Evolutionary conservation across 192 early-diverging fungal species (phyloP).

Genomic region (Podila horticola): DNA sequence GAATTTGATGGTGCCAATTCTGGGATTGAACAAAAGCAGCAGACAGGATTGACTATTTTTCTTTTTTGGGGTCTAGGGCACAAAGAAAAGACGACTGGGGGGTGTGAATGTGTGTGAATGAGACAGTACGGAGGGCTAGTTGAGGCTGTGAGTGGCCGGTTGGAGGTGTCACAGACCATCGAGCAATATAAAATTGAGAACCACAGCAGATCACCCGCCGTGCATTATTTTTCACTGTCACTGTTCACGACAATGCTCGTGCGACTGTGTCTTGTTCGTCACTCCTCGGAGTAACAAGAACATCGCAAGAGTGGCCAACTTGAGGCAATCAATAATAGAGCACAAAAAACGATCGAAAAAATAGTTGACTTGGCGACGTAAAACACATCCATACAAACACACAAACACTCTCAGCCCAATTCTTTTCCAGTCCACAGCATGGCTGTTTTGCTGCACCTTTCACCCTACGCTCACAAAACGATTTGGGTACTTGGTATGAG

Average conservation of each 20-base stretch:
- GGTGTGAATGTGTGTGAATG: no score
- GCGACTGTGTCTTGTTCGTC: not conserved
- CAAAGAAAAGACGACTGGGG: no score
- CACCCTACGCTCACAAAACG: no score
- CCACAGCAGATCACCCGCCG: not conserved
- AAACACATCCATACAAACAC: not conserved
- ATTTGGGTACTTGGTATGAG: no score
- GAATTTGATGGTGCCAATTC: no score
- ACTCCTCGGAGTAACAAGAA: not conserved
- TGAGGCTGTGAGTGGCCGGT: not conserved
- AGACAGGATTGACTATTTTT: no score
- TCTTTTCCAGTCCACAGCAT: no score
- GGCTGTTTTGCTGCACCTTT: no score
- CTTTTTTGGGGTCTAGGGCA: no score
- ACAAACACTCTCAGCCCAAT: not conserved
- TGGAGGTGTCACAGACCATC: constrained; percentile 4
- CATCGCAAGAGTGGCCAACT: no score
- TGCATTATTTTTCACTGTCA: not conserved
- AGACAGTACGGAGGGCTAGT: not conserved
- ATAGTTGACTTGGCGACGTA: no score
- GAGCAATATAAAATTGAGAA: not conserved
- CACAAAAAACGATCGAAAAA: not conserved
- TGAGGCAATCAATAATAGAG: not conserved
- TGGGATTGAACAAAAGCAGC: no score
- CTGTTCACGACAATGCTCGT: not conserved